Base-by-base conservation (phyloP, 495 filamentous ascomycete genomes). In the Penicillium coffeae region DNA sequence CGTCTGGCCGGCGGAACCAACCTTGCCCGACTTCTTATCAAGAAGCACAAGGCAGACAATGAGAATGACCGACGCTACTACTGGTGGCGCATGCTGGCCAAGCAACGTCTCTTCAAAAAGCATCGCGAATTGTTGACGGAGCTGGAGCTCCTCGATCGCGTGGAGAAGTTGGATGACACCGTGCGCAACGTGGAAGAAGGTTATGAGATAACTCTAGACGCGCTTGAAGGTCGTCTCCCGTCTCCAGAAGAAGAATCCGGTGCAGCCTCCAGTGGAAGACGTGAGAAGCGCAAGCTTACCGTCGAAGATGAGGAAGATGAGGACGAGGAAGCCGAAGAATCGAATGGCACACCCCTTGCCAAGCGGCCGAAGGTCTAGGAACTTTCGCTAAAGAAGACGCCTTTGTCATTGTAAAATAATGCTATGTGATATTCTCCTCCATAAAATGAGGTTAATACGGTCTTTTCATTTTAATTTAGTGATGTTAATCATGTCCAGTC, bases 1-100 rank as follows among this genome's bases (percentile, higher is more conserved):
- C 80, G 86, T 20, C 75, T 78, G 21, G 64, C 68, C 3, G 76
- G 76, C 9, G 74, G 73, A 3, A 66, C 68, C 13, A 76, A 82
- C 38, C 70, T 76, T 45, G 56, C 73, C 3, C 65, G 69, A 15
- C 56, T 76, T 0, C 60, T 84, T 40, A 80, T 82, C 37, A 77
- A 78, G 38, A 78, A 80, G 54, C 73, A 70, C 33, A 76, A 76
- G 21, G 66, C 73, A 0, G 61, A 65, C 0, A 65, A 83, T 47
- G 70, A 68, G n/a, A 66, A 81, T 40, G 82, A 88, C 54, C 69
- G 78, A 8, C 68, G 75, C 14, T 94, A 88, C 62, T 82, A 80
- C 55, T 85, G 91, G 60, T 96, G 91, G 91, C 77, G 85, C 47
- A 71, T 94, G 59, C 76, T 90, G 16, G 79, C 86, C 22, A 96